A percentile compares a stretch with the other conserved stretches of the same genome.
Conservation (phyloP, 2,329 filamentous ascomycete genomes). For the Tolypocladium paradoxum region DNA sequence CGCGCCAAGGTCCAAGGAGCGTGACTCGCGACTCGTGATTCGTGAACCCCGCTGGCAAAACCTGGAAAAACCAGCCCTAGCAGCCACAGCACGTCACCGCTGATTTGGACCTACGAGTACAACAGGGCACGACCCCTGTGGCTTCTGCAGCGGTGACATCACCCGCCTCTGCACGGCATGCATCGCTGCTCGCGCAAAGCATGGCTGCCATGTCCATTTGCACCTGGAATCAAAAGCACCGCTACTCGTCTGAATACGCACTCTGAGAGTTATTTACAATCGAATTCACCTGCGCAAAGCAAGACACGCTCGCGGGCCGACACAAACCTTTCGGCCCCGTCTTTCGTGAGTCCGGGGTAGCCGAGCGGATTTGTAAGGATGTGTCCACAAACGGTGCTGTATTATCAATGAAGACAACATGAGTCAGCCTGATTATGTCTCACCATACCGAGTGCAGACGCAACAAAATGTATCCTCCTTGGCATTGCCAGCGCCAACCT, state of each 20-base stretch:
- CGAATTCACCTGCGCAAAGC: not conserved
- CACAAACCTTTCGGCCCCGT: not conserved
- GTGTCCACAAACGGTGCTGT: no score
- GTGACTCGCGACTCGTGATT: no score
- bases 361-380: not conserved
- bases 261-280: not conserved
- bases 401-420: not conserved
- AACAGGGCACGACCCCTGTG: no score
- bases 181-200: not conserved
- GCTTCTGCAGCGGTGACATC: not conserved
- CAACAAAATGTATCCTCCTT: not conserved
- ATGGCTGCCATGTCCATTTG: no score
- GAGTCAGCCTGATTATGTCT: not conserved
- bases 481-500: not conserved
- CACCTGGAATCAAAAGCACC: no score
- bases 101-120: no score
- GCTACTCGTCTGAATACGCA: no score
- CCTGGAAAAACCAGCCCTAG: not conserved
- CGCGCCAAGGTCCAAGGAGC: no score
- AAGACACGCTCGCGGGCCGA: not conserved
- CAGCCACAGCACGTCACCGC: not conserved
- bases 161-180: not conserved
- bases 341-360: not conserved
- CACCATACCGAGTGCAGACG: not conserved
- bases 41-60: no score